phyloP scores from a whole-genome alignment of 257 asterid genomes.

The Nicotiana sylvestris region DNA sequence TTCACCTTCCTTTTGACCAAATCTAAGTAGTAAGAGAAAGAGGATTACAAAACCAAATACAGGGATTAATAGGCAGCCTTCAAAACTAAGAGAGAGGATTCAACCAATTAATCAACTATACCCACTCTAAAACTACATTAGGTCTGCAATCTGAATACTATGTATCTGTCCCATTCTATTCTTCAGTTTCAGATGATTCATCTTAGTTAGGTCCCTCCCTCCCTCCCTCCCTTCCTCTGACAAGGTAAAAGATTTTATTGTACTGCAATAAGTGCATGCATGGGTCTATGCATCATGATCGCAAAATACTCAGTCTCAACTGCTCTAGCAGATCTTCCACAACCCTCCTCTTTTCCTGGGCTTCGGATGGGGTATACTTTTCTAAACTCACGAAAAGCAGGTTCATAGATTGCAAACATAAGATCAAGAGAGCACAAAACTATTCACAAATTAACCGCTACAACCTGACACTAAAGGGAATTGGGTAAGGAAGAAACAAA shows the following conservation, averaged over 20 bases:
- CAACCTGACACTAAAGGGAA: background rate
- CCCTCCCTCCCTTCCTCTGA: no score
- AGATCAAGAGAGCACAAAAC: slow-evolving; percentile 6
- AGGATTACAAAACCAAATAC: no score
- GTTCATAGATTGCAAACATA: background rate
- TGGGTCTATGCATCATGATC: slow-evolving; percentile 5
- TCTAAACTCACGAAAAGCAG: background rate
- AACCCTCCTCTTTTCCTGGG: background rate
- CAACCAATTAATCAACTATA: no score
- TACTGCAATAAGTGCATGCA: background rate
- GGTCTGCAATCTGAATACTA: no score
- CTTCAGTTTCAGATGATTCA: no score
- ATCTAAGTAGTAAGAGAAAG: no score
- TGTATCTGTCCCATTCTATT: no score
- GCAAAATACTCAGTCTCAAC: background rate
- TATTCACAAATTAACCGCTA: background rate
- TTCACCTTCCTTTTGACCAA: no score
- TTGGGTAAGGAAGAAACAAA: background rate
- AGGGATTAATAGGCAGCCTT: no score
- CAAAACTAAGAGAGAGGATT: no score
- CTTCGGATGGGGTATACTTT: background rate
- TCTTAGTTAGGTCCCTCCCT: no score
- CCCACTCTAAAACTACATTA: no score
- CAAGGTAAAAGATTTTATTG: background rate
- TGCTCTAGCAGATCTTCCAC: background rate